Percentiles rank a stretch among this genome's conserved stretches.
Conservation (phyloP, 2,329 filamentous ascomycete genomes). For the Xylaria sp. region DNA sequence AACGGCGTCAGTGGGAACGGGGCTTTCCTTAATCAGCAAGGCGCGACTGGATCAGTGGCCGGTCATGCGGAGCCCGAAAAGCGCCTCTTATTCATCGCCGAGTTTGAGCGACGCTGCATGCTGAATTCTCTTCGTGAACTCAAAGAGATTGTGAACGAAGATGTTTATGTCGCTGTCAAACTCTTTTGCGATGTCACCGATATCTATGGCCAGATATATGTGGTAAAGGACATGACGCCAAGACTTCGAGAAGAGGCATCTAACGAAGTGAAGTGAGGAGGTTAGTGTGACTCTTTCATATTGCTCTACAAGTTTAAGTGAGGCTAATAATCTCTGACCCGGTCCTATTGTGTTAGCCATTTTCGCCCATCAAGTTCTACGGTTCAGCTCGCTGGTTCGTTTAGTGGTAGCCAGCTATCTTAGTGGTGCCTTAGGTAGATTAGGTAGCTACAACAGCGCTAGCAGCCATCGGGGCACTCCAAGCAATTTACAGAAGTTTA, state of each 20-base stretch:
- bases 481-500: too few species aligned
- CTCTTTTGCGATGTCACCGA: conserved; percentile 3
- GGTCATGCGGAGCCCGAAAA: not conserved
- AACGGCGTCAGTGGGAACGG: not conserved
- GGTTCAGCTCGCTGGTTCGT: too few species aligned
- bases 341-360: too few species aligned
- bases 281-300: not conserved
- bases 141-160: not conserved
- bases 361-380: too few species aligned
- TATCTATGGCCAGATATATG: conserved; percentile 3
- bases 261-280: not conserved
- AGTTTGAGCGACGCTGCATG: not conserved
- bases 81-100: conserved; percentile 4
- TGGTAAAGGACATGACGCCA: conserved; percentile 2
- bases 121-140: not conserved
- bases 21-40: not conserved
- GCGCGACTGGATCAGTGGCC: not conserved
- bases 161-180: not conserved
- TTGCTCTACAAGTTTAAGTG: too few species aligned
- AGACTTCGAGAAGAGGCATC: not conserved
- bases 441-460: too few species aligned
- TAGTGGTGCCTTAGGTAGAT: too few species aligned
- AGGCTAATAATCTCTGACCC: too few species aligned
- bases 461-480: too few species aligned
- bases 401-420: too few species aligned